A percentile compares a stretch with the other conserved stretches of the same genome.
These are phyloP conservation scores for Picochlorum sp. DNA, from an alignment of 139 green algal genomes.

Conservation along the genomic window DNA sequence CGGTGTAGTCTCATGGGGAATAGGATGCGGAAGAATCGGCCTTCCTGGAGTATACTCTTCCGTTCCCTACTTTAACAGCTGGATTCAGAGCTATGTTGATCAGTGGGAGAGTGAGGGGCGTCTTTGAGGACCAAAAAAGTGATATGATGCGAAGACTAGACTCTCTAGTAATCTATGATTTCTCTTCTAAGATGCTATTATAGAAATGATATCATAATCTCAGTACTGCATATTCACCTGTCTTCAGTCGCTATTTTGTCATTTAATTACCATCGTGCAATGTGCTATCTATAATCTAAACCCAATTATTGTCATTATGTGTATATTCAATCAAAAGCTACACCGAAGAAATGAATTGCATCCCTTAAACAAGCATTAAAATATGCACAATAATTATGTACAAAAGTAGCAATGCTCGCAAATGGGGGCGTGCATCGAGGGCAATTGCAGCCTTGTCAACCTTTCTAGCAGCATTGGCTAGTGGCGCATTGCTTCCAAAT, in stretches of 20 bases:
- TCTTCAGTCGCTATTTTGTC: too few species aligned
- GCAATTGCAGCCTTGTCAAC: constrained; percentile 22
- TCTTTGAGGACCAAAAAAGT: too few species aligned
- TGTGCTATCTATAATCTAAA: too few species aligned
- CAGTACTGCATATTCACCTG: too few species aligned
- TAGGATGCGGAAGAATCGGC: not conserved
- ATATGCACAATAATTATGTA: constrained; percentile 37
- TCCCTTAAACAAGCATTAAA: constrained; percentile 14
- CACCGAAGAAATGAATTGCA: too few species aligned
- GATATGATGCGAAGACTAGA: too few species aligned
- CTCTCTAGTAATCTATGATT: too few species aligned
- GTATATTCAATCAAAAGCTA: too few species aligned
- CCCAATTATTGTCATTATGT: too few species aligned
- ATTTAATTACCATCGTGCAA: too few species aligned
- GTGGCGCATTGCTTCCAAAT: constrained; percentile 7
- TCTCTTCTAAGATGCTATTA: too few species aligned
- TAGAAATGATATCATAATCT: too few species aligned
- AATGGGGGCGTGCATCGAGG: constrained; percentile 20
- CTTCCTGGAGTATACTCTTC: not conserved
- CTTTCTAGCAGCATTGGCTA: constrained; percentile 5
- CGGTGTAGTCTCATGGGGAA: not conserved
- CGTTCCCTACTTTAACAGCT: not conserved
- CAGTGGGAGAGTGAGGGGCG: not conserved
- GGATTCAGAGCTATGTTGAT: not conserved
- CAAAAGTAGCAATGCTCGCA: constrained; percentile 9